Base-by-base conservation (phyloP, 345 rosid genomes). In the Populus pruinosa region DNA sequence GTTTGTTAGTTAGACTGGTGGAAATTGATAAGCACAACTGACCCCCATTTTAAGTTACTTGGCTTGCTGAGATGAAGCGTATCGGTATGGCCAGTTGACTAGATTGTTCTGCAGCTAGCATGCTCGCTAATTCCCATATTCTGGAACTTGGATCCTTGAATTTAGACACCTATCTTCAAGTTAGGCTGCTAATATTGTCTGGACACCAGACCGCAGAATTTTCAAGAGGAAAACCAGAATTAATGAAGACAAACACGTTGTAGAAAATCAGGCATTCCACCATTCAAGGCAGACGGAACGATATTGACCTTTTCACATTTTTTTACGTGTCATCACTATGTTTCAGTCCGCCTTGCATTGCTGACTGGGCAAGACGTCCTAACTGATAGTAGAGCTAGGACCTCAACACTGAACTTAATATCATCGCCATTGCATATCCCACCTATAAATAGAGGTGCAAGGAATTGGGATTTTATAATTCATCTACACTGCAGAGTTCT, bases 251-350 rank as follows among this genome's bases (percentile, higher is more conserved):
- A 7, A 20, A 16, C 7, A 72, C 55, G 1, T 31, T 12, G 13
- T 20, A 10, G 53, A 36, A 73, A 38, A 6, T 47, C 0, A 47
- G 53, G 5, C 27, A 2, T 39, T 23, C 55, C 69, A 13, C 69
- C 69, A 73, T 27, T 73, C 39, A 56, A 38, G 76, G 50, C 76
- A 72, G 69, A 38, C 39, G 25, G 36, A 55, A 33, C 8, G 27
- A 36, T 35, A 3, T 23, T 47, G 53, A 47, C 53, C 17, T 3
- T 47, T 47, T 4, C 53, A 47, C 53, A 16, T 47, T 47, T 47
- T 0, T 1, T 14, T 47, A 47, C 53, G 53, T 47, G 53, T 47
- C 53, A 47, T 47, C 17, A 16, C 53, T 0, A 4, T 13, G 53
- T 47, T 39, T 47, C 53, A 4, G 53, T 14, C 53, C 18, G 20